phyloP scores from a whole-genome alignment of 2,329 filamentous ascomycete species.

The Scedosporium apiospermum region DNA sequence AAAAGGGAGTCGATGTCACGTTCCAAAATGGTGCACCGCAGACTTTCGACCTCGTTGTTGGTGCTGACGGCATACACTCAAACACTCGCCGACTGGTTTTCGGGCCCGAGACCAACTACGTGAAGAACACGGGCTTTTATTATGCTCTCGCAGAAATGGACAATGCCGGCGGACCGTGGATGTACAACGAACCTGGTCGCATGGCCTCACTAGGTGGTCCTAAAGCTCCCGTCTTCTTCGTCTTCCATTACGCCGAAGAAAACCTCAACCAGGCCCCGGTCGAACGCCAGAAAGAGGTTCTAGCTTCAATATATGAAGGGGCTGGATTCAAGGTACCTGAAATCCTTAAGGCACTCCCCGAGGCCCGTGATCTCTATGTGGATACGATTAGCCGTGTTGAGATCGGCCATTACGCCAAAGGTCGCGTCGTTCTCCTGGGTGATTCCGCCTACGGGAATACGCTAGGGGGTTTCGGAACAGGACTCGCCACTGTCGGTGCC shows the following conservation, averaged over 20 bases:
- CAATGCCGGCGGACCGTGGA: neutral
- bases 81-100: neutral
- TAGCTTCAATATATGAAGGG: neutral
- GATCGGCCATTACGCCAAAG: neutral
- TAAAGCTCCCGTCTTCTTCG: neutral
- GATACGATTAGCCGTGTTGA: neutral
- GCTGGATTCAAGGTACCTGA: neutral
- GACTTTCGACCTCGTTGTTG: neutral
- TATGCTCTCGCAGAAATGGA: neutral
- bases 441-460: neutral
- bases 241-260: neutral
- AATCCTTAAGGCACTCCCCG: neutral
- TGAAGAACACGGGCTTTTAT: neutral
- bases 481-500: neutral
- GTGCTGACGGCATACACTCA: neutral
- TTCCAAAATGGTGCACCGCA: neutral
- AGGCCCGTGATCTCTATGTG: neutral
- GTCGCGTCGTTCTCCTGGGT: neutral
- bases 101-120: neutral
- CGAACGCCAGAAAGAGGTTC: neutral
- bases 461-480: neutral
- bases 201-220: neutral
- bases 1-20: neutral
- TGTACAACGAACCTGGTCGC: neutral
- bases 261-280: neutral